Evolutionary conservation across 2,329 filamentous ascomycete species (phyloP).

Genomic region (Aspergillus hortae): DNA sequence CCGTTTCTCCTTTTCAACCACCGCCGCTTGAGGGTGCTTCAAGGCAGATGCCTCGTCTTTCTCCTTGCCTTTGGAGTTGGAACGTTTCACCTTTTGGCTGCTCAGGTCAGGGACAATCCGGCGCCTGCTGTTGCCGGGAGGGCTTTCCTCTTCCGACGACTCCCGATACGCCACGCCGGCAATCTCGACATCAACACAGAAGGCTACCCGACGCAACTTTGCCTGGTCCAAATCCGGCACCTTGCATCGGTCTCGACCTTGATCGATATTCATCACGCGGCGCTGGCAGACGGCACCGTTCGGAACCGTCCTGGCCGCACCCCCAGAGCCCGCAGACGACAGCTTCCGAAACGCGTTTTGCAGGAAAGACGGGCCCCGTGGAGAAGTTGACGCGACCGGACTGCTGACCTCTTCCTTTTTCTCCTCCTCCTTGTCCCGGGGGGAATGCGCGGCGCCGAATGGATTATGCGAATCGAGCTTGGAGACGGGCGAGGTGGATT

Average conservation of each 20-base stretch:
- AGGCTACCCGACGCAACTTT: slow-evolving; percentile 83
- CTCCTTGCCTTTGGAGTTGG: slow-evolving; percentile 59
- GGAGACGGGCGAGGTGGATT: slow-evolving; percentile 28
- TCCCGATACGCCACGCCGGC: slow-evolving; percentile 83
- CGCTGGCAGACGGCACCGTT: slow-evolving; percentile 74
- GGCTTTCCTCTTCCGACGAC: slow-evolving; percentile 44
- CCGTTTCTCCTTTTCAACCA: slow-evolving; percentile 55
- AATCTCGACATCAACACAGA: slow-evolving; percentile 96
- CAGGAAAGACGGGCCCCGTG: slow-evolving; percentile 70
- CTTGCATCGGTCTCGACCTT: slow-evolving; percentile 70
- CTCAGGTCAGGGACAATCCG: slow-evolving; percentile 23
- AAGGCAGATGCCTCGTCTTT: slow-evolving; percentile 71
- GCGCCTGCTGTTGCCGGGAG: slow-evolving; percentile 28
- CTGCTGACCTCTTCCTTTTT: slow-evolving; percentile 28
- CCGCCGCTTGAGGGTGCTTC: slow-evolving; percentile 60
- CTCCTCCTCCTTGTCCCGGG: slow-evolving; percentile 43
- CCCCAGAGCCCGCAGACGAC: slow-evolving; percentile 61
- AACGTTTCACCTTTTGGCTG: slow-evolving; percentile 28
- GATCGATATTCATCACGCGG: slow-evolving; percentile 79
- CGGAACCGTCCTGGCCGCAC: slow-evolving; percentile 50
- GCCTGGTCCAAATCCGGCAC: slow-evolving; percentile 74
- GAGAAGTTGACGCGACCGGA: slow-evolving; percentile 59
- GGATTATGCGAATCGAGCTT: slow-evolving; percentile 41
- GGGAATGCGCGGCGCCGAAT: slow-evolving; percentile 42
- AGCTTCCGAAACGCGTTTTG: slow-evolving; percentile 77